Percentiles rank a stretch among this genome's conserved stretches.
These are phyloP conservation scores for Nannizziopsis arthrosporioides DNA, from an alignment of 2,329 filamentous ascomycete species.

Conservation along the genomic window DNA sequence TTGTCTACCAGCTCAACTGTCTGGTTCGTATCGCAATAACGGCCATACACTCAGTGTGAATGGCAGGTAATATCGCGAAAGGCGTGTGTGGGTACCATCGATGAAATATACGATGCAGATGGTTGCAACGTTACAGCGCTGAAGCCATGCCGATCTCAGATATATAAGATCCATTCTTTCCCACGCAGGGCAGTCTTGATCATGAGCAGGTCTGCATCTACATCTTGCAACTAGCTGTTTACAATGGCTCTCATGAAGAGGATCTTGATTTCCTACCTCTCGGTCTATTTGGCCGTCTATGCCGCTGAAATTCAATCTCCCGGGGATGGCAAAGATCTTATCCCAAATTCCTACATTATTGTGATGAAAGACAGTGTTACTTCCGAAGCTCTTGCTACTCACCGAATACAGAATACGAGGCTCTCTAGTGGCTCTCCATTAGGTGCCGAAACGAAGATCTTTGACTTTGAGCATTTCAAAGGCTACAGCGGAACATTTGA, in stretches of 20 bases:
- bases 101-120: slow-evolving; percentile 1
- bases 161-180: background rate
- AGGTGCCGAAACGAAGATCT: background rate
- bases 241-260: slow-evolving; percentile 6
- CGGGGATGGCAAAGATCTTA: background rate
- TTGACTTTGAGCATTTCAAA: slow-evolving; percentile 9
- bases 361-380: slow-evolving; percentile 12
- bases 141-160: background rate
- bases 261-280: slow-evolving; percentile 7
- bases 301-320: slow-evolving; percentile 11
- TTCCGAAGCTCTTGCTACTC: slow-evolving; percentile 3
- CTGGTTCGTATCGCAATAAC: too few species aligned
- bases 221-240: background rate
- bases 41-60: too few species aligned
- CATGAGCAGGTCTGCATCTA: background rate
- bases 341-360: slow-evolving; percentile 13
- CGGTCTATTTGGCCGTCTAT: slow-evolving; percentile 5
- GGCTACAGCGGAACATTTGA: slow-evolving; percentile 13
- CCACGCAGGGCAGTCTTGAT: background rate
- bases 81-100: background rate
- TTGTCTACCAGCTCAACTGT: too few species aligned
- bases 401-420: slow-evolving; percentile 2
- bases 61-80: background rate
- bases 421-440: background rate
- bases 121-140: slow-evolving; percentile 8